Conservation (phyloP, 257 asterid genomes). For the Solanum chiquidenum region DNA sequence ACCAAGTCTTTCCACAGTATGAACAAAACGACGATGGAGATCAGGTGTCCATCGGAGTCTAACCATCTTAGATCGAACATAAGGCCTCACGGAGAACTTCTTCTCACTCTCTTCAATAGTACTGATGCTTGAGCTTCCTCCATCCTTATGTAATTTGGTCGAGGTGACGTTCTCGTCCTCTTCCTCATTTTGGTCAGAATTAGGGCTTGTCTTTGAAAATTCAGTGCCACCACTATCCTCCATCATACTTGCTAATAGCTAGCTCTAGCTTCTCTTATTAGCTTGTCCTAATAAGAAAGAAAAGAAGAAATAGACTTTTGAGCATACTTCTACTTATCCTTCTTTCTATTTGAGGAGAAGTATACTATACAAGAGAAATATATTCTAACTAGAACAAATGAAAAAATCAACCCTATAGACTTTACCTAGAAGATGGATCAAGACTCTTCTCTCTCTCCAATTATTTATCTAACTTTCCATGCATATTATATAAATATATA, state of each 20-base stretch:
- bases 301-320: not conserved
- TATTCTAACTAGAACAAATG: conserved; percentile 8
- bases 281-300: not conserved
- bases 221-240: conserved; percentile 36
- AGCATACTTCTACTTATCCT: not conserved
- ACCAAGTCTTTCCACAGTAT: conserved; percentile 76
- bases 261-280: not conserved
- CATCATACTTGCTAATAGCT: conserved; percentile 9
- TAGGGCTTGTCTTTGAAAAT: conserved; percentile 19
- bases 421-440: conserved; percentile 27
- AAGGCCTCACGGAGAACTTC: conserved; percentile 58
- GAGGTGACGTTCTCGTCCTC: not conserved
- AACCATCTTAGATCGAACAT: conserved; percentile 79
- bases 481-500: not conserved
- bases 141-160: conserved; percentile 19
- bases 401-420: conserved; percentile 43
- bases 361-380: not conserved
- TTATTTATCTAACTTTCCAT: conserved; percentile 4
- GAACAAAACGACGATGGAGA: conserved; percentile 61
- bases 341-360: not conserved
- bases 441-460: conserved; percentile 19
- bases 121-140: conserved; percentile 77
- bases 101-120: conserved; percentile 54
- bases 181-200: conserved; percentile 18
- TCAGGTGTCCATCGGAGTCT: conserved; percentile 89